Base-by-base conservation (phyloP, 345 rosid species). In the Corymbia maculata region DNA sequence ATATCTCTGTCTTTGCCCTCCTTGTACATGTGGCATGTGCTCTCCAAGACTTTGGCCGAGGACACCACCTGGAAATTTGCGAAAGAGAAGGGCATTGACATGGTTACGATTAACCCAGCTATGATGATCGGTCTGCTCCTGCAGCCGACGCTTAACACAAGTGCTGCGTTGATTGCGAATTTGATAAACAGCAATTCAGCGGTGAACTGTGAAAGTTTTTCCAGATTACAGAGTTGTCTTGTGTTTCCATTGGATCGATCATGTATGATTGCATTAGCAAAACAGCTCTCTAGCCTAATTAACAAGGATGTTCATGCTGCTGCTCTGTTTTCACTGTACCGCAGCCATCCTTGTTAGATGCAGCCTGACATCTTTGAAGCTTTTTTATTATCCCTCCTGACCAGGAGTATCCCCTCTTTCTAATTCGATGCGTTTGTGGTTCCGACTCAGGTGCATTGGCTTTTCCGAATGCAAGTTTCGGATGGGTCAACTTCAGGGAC, bases 91-190 rank as follows among this genome's bases (percentile, higher is more conserved):
- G 93, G 93, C 30, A 85, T 97, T 15, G 98, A 96, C 89, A 32
- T 95, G 92, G 96, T 97, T 91, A 57, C 94, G 6, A 93, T 95
- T 87, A 95, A 95, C 90, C 97, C 99, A 44, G 97, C 96, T 24
- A 96, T 97, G 98, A 98, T 96, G 86, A 94, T 96, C 85, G 98
- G 98, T 86, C 97, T 98, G 89, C 98, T 97, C 50, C 90, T 96
- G 51, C 99, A 97, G 89, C 97, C 99, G 79, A 97, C 97, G 3
- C 98, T 97, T 42, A 97, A 97, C 92, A 96, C 98, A 12, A 94
- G 98, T 92, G 96, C 98, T 90, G 96, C 96, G 51, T 96, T 95
- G 13, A 92, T 96, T 89, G 92, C 94, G 90, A 93, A 96, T 91
- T 64, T 96, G 88, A 90, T 97, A 44, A 96, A 97, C 91, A 97